A percentile compares a stretch with the other conserved stretches of the same genome.
Conservation (phyloP, 495 filamentous ascomycete genomes). For the Immersiella caudata region DNA sequence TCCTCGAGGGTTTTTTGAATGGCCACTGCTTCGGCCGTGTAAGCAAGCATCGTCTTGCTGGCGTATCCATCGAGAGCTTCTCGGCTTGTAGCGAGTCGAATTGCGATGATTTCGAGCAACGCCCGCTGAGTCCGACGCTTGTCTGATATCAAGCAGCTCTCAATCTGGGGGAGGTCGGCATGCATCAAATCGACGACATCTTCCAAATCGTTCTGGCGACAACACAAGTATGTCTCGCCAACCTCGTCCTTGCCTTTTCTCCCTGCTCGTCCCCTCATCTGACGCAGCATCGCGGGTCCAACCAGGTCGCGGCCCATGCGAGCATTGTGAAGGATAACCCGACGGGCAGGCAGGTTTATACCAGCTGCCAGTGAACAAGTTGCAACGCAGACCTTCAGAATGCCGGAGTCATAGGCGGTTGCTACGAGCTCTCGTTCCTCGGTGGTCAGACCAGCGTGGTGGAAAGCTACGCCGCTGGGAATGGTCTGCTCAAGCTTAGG, state of each 20-base stretch:
- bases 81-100: conserved; percentile 67
- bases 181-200: conserved; percentile 70
- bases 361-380: conserved; percentile 86
- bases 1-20: conserved; percentile 59
- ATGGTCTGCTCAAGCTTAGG: conserved; percentile 66
- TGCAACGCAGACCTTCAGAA: conserved; percentile 73
- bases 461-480: conserved; percentile 71
- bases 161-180: conserved; percentile 71
- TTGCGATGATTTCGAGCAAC: conserved; percentile 73
- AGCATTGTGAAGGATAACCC: conserved; percentile 78
- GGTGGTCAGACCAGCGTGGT: conserved; percentile 76
- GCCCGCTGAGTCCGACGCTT: conserved; percentile 71
- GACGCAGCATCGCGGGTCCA: conserved; percentile 75
- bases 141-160: conserved; percentile 71
- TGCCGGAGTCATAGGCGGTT: conserved; percentile 70
- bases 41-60: conserved; percentile 66
- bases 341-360: conserved; percentile 71
- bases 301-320: conserved; percentile 78
- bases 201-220: conserved; percentile 68
- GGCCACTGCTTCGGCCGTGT: conserved; percentile 45
- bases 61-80: conserved; percentile 74
- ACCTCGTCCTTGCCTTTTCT: conserved; percentile 81
- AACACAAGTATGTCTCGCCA: conserved; percentile 81
- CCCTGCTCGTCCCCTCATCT: conserved; percentile 84
- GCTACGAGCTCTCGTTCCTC: conserved; percentile 80